Evolutionary conservation across 2,329 filamentous ascomycete genomes (phyloP).

Genomic region (Colletotrichum tamarilloi): DNA sequence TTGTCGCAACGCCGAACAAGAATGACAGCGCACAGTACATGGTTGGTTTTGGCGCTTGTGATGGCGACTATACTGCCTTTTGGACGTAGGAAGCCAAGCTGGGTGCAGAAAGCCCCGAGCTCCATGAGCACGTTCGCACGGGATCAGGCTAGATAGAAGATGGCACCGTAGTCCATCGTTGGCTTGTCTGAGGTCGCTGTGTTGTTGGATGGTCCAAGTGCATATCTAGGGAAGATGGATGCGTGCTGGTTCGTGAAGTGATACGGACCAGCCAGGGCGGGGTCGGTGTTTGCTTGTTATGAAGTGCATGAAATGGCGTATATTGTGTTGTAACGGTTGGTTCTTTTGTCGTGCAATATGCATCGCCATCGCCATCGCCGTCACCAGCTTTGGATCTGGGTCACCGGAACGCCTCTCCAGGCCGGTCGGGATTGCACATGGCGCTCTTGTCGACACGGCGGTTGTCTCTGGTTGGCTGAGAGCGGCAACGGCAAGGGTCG

Average conservation of each 20-base stretch:
- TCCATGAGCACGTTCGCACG: conserved; percentile 19
- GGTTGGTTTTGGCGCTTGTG: conserved; percentile 6
- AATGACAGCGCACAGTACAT: conserved; percentile 24
- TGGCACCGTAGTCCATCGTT: conserved; percentile 10
- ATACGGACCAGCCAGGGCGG: not conserved
- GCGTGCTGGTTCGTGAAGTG: not conserved
- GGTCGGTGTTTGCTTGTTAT: not conserved
- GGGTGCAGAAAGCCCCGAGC: conserved; percentile 15
- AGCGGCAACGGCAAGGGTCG: not conserved
- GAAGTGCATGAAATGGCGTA: not conserved
- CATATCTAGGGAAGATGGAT: not conserved
- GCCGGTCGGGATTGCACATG: not conserved
- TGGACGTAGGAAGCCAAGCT: not conserved
- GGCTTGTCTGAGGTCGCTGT: not conserved
- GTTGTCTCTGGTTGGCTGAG: not conserved
- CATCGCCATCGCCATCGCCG: not conserved
- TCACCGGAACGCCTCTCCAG: not conserved
- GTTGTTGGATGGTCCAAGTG: not conserved
- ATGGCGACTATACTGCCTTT: not conserved
- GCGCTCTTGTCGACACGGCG: not conserved
- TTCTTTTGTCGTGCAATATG: not conserved
- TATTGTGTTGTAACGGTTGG: not conserved
- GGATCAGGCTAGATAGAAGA: conserved; percentile 12
- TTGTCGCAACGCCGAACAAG: conserved; percentile 8
- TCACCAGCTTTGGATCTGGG: not conserved